Conservation (phyloP, 768 basidiomycete genomes). For the Solioccasus polychromus region DNA sequence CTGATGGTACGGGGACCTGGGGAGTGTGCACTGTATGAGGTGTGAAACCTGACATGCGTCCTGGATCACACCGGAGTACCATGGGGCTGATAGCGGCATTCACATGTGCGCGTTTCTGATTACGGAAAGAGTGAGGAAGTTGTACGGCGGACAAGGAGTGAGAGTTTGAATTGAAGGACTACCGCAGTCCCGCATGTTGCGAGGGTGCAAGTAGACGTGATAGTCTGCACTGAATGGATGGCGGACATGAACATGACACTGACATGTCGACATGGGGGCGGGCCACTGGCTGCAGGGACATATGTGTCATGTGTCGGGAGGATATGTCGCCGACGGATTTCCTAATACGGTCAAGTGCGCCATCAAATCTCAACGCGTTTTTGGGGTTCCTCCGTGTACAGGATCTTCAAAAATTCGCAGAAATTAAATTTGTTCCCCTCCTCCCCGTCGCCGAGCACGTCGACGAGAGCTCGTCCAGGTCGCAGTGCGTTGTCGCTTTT, state of each 20-base stretch:
- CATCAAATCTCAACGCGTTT: constrained; percentile 28
- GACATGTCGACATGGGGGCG: constrained; percentile 26
- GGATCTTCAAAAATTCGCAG: constrained; percentile 26
- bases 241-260: constrained; percentile 27
- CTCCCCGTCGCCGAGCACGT: too few species aligned
- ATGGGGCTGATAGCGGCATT: constrained; percentile 31
- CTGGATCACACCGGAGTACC: constrained; percentile 26
- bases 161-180: constrained; percentile 16
- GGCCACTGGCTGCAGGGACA: constrained; percentile 12
- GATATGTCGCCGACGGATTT: constrained; percentile 28
- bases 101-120: constrained; percentile 34
- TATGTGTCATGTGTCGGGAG: constrained; percentile 21
- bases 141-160: constrained; percentile 24
- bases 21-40: constrained; percentile 30
- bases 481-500: constrained; percentile 13
- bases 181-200: constrained; percentile 20
- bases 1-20: constrained; percentile 34
- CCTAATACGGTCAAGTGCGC: constrained; percentile 23
- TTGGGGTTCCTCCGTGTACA: too few species aligned
- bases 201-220: constrained; percentile 8
- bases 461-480: constrained; percentile 1
- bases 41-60: constrained; percentile 33
- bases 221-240: constrained; percentile 9
- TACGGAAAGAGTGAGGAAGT: constrained; percentile 30
- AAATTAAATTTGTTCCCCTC: too few species aligned